These are phyloP conservation scores for Cyberlindnera mississippiensis DNA, from an alignment of 805 yeast genomes.

Conservation along the genomic window DNA sequence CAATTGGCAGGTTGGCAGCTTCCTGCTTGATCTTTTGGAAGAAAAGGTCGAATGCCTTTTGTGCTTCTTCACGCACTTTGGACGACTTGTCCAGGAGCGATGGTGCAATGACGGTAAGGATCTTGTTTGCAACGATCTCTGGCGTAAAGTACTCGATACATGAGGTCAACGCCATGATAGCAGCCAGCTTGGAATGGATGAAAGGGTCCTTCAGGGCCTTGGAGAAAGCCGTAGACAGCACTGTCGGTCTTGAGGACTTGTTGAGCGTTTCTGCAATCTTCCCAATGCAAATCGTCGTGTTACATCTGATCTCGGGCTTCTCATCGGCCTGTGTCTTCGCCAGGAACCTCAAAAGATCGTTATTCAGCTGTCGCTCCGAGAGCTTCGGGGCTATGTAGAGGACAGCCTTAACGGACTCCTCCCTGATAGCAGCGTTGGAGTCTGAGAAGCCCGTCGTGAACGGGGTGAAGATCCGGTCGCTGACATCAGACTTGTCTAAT, in stretches of 20 bases:
- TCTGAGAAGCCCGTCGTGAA: constrained; percentile 83
- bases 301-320: constrained; percentile 71
- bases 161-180: constrained; percentile 67
- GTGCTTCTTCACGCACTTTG: constrained; percentile 71
- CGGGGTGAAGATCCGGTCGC: constrained; percentile 62
- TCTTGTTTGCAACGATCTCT: constrained; percentile 71
- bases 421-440: constrained; percentile 74
- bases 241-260: constrained; percentile 56
- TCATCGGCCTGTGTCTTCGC: constrained; percentile 82
- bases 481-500: constrained; percentile 58
- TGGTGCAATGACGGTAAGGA: constrained; percentile 81
- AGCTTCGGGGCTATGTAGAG: constrained; percentile 57
- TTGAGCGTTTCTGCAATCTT: constrained; percentile 60
- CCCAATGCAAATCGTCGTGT: constrained; percentile 66
- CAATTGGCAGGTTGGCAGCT: constrained; percentile 34
- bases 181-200: constrained; percentile 69
- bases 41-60: constrained; percentile 59
- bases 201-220: constrained; percentile 79
- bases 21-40: constrained; percentile 49
- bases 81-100: constrained; percentile 71
- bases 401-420: constrained; percentile 70
- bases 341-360: constrained; percentile 72
- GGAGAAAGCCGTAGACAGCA: constrained; percentile 81
- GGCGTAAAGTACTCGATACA: constrained; percentile 66
- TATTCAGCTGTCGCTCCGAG: constrained; percentile 76